Percentiles rank a stretch among this genome's conserved stretches.
These are phyloP conservation scores for Rhazya stricta DNA, from an alignment of 257 asterid species.

Conservation along the genomic window DNA sequence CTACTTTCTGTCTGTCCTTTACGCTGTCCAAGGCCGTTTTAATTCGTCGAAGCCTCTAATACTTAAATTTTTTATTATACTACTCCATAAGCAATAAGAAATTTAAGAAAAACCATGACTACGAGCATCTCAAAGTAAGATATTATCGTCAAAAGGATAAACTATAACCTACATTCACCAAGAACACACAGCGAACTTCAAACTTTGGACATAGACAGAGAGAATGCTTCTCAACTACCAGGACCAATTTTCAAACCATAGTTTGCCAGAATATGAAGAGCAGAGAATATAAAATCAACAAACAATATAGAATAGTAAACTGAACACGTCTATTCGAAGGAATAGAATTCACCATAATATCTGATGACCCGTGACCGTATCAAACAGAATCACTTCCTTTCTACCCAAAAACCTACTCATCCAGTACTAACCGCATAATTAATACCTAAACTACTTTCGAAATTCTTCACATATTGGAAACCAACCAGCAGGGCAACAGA, in stretches of 20 bases:
- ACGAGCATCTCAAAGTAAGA: background rate
- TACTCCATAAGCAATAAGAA: background rate
- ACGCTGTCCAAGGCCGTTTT: conserved; percentile 2
- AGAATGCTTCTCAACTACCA: no score
- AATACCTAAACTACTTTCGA: background rate
- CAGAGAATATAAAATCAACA: background rate
- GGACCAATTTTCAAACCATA: no score
- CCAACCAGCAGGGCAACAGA: background rate
- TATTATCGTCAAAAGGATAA: background rate
- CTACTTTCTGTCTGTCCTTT: background rate
- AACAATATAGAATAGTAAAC: background rate
- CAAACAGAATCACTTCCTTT: background rate
- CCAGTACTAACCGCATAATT: background rate
- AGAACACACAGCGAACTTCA: background rate
- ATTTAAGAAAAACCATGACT: background rate
- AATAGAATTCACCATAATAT: background rate
- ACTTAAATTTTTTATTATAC: background rate
- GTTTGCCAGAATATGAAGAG: no score
- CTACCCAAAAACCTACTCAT: conserved; percentile 2
- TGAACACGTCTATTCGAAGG: background rate
- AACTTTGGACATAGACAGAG: no score
- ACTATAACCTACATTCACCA: background rate
- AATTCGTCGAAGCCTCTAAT: background rate
- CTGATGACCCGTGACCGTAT: background rate
- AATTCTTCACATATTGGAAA: background rate